Evolutionary conservation across 805 yeast species (phyloP), one percentile per base, ranked within the genome.

Genomic region (Saccharomycopsis malanga): DNA sequence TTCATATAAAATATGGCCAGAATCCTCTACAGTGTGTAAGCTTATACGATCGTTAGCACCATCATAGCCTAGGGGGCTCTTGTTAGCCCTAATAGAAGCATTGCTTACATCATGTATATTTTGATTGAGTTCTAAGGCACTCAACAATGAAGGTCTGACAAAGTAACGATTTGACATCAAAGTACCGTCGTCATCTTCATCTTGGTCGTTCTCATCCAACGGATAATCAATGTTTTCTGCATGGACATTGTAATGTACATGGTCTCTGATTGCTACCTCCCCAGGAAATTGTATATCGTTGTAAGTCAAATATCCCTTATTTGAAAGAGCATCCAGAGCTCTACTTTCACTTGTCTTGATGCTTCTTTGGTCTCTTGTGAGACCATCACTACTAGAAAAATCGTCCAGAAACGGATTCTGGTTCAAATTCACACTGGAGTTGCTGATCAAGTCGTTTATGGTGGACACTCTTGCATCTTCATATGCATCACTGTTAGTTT

Each of bases 71-170:
- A 7, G 5, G 15, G 5, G 7, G 9, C 6, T 5, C 9, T 7
- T 5, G 17, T n/a, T 20, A 20, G 30, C 39, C 10, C 29, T 21
- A 15, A 20, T 6, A 9, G 7, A 30, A 10, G 18, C 10, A 18
- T 25, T 30, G 6, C 2, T 20, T 9, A 12, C 17, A n/a, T n/a
- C n/a, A n/a, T n/a, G n/a, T n/a, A n/a, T n/a, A 18, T 6, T 9
- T n/a, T 32, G 36, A n/a, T 32, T 32, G 7, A 70, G 57, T 40
- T 65, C 67, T 5, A 68, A 48, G 1, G 74, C 74, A 30, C 68
- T 64, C 25, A 63, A 53, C 9, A 71, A 41, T 1, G 73, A 68
- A 12, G 70, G 61, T 27, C 71, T 54, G 39, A 59, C 34, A 52
- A 46, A 23, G 53, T 55, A 42, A 17, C 22, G 36, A 17, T 17